Evolutionary conservation across 2,329 filamentous ascomycete species (phyloP).

Genomic region (Emergomyces pasteurianus): DNA sequence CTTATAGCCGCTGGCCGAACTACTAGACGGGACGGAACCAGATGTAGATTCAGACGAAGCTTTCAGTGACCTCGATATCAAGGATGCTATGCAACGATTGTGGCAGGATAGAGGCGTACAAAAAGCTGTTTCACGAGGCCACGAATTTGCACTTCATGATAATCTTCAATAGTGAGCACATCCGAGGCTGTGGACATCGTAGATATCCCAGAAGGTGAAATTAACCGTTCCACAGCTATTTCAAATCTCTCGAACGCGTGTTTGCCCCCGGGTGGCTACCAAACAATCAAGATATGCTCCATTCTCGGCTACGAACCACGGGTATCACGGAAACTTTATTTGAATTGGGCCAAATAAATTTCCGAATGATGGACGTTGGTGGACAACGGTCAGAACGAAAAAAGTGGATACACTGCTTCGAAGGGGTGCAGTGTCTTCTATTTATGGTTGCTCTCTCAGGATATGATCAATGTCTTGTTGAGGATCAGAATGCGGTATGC

Average conservation of each 20-base stretch:
- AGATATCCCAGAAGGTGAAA: neutral
- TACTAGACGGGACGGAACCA: slow-evolving; percentile 59
- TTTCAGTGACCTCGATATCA: slow-evolving; percentile 54
- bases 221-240: slow-evolving; percentile 51
- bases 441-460: slow-evolving; percentile 93
- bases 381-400: slow-evolving; percentile 87
- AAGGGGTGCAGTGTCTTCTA: slow-evolving; percentile 81
- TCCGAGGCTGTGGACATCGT: neutral
- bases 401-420: slow-evolving; percentile 97
- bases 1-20: slow-evolving; percentile 59
- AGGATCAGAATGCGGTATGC: slow-evolving; percentile 89
- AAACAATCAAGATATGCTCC: slow-evolving; percentile 86
- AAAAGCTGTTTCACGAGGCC: slow-evolving; percentile 79
- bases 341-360: slow-evolving; percentile 80
- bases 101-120: slow-evolving; percentile 80
- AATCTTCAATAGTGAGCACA: slow-evolving; percentile 76
- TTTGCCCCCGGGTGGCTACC: slow-evolving; percentile 72
- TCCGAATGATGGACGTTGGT: slow-evolving; percentile 94
- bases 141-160: slow-evolving; percentile 93
- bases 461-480: slow-evolving; percentile 90
- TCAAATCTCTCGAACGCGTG: slow-evolving; percentile 62
- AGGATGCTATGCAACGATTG: slow-evolving; percentile 63
- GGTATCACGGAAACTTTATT: slow-evolving; percentile 95
- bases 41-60: slow-evolving; percentile 74
- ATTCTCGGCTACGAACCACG: slow-evolving; percentile 80